Conservation (phyloP, 768 basidiomycete species). For the Boletus vinaceobasis region DNA sequence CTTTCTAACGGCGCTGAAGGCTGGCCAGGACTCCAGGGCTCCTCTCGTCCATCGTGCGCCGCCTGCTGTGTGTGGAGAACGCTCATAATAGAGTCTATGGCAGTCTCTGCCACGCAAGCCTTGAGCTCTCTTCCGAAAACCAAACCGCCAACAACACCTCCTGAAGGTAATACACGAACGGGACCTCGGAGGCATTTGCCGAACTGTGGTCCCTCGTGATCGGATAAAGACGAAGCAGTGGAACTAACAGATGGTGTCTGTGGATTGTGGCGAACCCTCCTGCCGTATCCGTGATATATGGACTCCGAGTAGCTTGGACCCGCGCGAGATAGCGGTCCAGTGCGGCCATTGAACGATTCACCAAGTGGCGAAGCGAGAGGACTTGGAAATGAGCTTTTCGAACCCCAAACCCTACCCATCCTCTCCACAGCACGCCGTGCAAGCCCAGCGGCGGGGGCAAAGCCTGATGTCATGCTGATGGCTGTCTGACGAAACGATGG, state of each 20-base stretch:
- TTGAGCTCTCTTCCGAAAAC: constrained; percentile 67
- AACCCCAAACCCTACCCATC: constrained; percentile 64
- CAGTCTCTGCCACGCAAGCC: constrained; percentile 55
- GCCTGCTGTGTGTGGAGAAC: constrained; percentile 6
- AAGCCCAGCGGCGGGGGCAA: constrained; percentile 70
- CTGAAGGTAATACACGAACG: constrained; percentile 33
- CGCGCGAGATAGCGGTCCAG: constrained; percentile 36
- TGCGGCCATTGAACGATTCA: constrained; percentile 36
- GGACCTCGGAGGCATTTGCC: constrained; percentile 59
- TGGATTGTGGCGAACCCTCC: constrained; percentile 50
- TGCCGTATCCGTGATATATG: constrained; percentile 19
- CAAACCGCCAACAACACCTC: constrained; percentile 42
- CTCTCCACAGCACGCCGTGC: constrained; percentile 78
- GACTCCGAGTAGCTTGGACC: constrained; percentile 39
- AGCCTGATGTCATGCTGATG: constrained; percentile 65
- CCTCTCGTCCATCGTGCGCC: not conserved
- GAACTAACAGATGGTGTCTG: constrained; percentile 60
- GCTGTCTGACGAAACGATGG: constrained; percentile 58
- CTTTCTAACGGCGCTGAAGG: constrained; percentile 39
- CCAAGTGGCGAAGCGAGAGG: constrained; percentile 46
- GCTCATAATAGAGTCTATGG: constrained; percentile 33
- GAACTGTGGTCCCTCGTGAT: constrained; percentile 49
- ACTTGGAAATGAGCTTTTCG: constrained; percentile 35
- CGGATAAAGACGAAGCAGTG: constrained; percentile 46
- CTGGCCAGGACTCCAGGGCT: constrained; percentile 5